Conservation (phyloP, 345 rosid species). For the Viola odorata region DNA sequence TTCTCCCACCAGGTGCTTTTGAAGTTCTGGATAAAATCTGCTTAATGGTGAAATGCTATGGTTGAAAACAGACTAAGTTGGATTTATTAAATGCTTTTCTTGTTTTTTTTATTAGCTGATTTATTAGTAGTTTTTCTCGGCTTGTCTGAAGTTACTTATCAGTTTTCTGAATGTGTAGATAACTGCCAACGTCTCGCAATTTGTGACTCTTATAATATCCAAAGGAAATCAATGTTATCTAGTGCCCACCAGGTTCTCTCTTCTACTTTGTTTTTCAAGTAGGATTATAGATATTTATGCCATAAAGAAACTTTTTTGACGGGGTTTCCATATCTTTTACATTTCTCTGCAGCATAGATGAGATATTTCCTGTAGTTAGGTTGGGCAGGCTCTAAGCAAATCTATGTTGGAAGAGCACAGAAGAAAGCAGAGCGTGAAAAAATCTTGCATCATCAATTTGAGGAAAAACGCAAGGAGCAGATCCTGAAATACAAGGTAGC, state of each 20-base stretch:
- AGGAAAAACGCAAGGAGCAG: slow-evolving; percentile 48
- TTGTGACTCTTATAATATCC: slow-evolving; percentile 40
- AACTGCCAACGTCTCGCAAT: slow-evolving; percentile 48
- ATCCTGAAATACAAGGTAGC: slow-evolving; percentile 45
- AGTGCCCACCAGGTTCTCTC: slow-evolving; percentile 59
- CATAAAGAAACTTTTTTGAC: background rate
- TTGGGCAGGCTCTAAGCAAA: slow-evolving; percentile 46
- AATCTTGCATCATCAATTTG: slow-evolving; percentile 45
- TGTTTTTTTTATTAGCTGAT: no score
- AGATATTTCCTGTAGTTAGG: slow-evolving; percentile 70
- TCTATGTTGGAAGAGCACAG: slow-evolving; percentile 76
- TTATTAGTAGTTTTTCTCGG: background rate
- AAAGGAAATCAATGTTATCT: slow-evolving; percentile 64
- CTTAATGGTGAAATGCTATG: background rate
- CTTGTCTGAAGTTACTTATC: slow-evolving; percentile 3
- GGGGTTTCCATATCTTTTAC: background rate
- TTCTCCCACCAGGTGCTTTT: background rate
- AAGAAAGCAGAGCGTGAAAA: slow-evolving; percentile 69
- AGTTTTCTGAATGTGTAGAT: slow-evolving; percentile 41
- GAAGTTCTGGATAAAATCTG: background rate
- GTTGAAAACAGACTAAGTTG: background rate
- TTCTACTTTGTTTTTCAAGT: slow-evolving; percentile 11
- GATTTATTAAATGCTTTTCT: background rate
- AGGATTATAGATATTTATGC: background rate
- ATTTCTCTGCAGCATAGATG: slow-evolving; percentile 28